Evolutionary conservation across 176 grass and related monocot genomes (phyloP).

Genomic region (Triticum monococcum): DNA sequence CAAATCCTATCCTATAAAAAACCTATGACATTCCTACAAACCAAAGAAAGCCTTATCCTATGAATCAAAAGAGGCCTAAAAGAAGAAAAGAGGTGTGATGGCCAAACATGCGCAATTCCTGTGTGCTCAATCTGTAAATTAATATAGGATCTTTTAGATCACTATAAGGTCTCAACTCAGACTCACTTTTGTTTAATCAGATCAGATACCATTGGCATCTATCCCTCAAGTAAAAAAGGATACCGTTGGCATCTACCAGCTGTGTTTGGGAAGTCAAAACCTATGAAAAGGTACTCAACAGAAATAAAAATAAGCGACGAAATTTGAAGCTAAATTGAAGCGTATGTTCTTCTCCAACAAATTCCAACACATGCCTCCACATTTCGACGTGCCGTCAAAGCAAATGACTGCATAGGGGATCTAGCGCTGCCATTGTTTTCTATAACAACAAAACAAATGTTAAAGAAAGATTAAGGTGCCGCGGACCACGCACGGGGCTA

Average conservation of each 20-base stretch:
- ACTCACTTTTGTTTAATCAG: too few relatives aligned
- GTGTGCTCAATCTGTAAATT: too few relatives aligned
- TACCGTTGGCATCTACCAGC: too few relatives aligned
- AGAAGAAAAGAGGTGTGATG: too few relatives aligned
- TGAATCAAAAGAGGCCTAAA: too few relatives aligned
- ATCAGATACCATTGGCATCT: too few relatives aligned
- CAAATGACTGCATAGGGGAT: not conserved
- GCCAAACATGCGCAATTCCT: not conserved
- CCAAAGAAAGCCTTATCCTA: too few relatives aligned
- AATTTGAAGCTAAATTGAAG: not conserved
- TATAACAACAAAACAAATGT: not conserved
- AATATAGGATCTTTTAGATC: too few relatives aligned
- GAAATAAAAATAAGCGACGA: not conserved
- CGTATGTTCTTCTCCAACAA: not conserved
- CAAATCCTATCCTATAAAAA: too few relatives aligned
- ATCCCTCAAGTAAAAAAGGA: too few relatives aligned
- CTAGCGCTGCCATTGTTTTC: not conserved
- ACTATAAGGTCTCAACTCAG: too few relatives aligned
- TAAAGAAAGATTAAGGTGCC: not conserved
- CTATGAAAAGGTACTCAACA: not conserved
- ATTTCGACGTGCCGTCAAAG: not conserved
- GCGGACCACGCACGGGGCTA: conserved; percentile 16
- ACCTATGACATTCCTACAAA: too few relatives aligned
- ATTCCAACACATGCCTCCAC: not conserved
- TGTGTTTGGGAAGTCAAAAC: not conserved